phyloP scores from a whole-genome alignment of 2,329 filamentous ascomycete species.

The Verticillium alfalfae region DNA sequence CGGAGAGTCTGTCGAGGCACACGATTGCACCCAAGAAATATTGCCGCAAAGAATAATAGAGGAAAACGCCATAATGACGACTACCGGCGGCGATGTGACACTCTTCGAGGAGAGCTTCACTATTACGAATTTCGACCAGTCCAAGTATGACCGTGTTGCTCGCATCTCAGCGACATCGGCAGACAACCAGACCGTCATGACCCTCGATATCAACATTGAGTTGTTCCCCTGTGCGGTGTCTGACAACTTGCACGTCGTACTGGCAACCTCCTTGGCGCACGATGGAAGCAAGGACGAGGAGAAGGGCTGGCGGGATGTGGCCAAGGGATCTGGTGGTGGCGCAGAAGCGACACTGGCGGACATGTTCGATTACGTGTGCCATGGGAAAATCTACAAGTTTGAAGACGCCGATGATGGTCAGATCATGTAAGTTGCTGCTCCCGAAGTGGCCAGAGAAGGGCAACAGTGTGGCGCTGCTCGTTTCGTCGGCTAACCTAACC shows the following conservation, averaged over 20 bases:
- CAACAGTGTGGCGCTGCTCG: too few species aligned
- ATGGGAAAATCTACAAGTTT: slow-evolving; percentile 85
- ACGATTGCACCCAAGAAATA: too few species aligned
- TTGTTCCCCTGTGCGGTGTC: slow-evolving; percentile 73
- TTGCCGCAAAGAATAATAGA: too few species aligned
- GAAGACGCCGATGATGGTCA: slow-evolving; percentile 74
- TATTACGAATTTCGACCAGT: slow-evolving; percentile 70
- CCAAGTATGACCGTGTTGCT: slow-evolving; percentile 93
- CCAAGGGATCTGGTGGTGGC: slow-evolving; percentile 37
- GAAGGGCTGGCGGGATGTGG: slow-evolving; percentile 76
- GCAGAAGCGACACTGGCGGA: slow-evolving; percentile 63
- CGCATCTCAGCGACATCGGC: slow-evolving; percentile 73
- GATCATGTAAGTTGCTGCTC: slow-evolving; percentile 65
- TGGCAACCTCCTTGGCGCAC: slow-evolving; percentile 80
- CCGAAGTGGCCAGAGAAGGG: too few species aligned
- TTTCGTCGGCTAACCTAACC: too few species aligned
- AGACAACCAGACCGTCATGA: slow-evolving; percentile 70
- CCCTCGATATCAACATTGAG: slow-evolving; percentile 90
- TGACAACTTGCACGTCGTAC: slow-evolving; percentile 73
- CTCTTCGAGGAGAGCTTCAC: slow-evolving; percentile 93
- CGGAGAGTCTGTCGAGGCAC: too few species aligned
- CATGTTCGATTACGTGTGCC: slow-evolving; percentile 81
- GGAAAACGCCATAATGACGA: slow-evolving; percentile 29
- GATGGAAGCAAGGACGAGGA: slow-evolving; percentile 76
- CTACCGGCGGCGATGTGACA: slow-evolving; percentile 73